A percentile compares a stretch with the other conserved stretches of the same genome.
These are phyloP conservation scores for Xylariaceae sp. DNA, from an alignment of 2,329 filamentous ascomycete genomes.

Conservation along the genomic window DNA sequence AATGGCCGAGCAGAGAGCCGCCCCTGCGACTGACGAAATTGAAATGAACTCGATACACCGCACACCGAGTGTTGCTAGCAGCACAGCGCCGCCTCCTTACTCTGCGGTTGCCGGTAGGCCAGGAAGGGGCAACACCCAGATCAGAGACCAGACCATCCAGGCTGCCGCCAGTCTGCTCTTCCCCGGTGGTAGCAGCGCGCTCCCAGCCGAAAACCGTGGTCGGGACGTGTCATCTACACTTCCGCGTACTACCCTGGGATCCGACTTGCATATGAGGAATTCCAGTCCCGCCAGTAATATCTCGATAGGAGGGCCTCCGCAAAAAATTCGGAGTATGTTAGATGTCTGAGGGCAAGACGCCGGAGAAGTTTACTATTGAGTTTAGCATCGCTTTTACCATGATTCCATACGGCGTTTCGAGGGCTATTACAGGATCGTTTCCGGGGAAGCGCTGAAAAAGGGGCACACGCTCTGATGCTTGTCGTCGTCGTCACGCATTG, in stretches of 20 bases:
- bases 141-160: conserved; percentile 41
- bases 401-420: conserved; percentile 11
- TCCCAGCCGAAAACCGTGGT: conserved; percentile 26
- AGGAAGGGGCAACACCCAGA: conserved; percentile 41
- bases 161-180: conserved; percentile 45
- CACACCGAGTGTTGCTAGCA: conserved; percentile 25
- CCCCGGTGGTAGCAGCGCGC: conserved; percentile 33
- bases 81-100: conserved; percentile 29
- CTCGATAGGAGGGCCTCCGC: conserved; percentile 45
- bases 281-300: conserved; percentile 43
- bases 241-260: conserved; percentile 19
- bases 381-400: conserved; percentile 2
- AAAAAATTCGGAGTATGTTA: conserved; percentile 54
- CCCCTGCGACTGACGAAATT: conserved; percentile 31
- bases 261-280: conserved; percentile 37
- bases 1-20: conserved; percentile 36
- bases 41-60: conserved; percentile 39
- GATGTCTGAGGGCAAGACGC: conserved; percentile 40
- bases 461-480: neutral
- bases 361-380: neutral
- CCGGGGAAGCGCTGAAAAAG: no score
- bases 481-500: neutral
- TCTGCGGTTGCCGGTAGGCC: conserved; percentile 37
- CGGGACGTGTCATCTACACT: conserved; percentile 13
- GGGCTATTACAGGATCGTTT: neutral